Base-by-base conservation (phyloP, 2,329 filamentous ascomycete genomes). In the Graphiopsis chlorocephala region DNA sequence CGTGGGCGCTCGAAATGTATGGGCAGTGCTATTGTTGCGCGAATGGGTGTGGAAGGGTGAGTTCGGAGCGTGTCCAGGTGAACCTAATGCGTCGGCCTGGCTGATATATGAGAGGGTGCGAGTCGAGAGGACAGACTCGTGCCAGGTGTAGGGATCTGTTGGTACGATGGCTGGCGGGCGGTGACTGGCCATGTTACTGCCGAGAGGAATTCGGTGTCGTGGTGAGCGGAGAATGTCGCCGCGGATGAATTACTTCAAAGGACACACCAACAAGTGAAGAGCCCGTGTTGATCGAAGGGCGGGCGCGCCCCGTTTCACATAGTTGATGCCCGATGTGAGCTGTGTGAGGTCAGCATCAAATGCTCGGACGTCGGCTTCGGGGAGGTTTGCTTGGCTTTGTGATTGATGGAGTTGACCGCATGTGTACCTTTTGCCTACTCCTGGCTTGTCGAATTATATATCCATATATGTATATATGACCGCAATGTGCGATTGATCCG, bases 51-150 rank as follows among this genome's bases (percentile, higher is more conserved):
- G 57, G 56, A 62, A 50, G 33, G 45, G 60, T 10, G 60, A 60
- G 26, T 53, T 64, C 23, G 48, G 33, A 14, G 35, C 62, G 35
- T 55, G 48, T 23, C 48, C 48, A 17, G 60, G 60, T 15, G 60
- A 62, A 47, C 63, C 63, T 45, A 67, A 48, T 50, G 65, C 69
- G 48, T 68, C 69, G 25, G 65, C 64, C 61, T 70, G 73, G 67
- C 68, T 73, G 63, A 75, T 66, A 66, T 73, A 75, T 45, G 74
- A 74, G 42, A 76, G 71, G 8, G 72, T 73, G 65, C 75, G 73
- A 4, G 75, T 75, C 26, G 73, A 74, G n/a, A 76, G 69, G 55
- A 75, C 74, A 20, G 68, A 70, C 64, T 75, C 71, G 65, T 70
- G 71, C 70, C 71, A 62, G 31, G 48, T 38, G 60, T 55, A 55